Evolutionary conservation across 176 grass and related monocot genomes (phyloP).

Genomic region (Paspalum vaginatum): DNA sequence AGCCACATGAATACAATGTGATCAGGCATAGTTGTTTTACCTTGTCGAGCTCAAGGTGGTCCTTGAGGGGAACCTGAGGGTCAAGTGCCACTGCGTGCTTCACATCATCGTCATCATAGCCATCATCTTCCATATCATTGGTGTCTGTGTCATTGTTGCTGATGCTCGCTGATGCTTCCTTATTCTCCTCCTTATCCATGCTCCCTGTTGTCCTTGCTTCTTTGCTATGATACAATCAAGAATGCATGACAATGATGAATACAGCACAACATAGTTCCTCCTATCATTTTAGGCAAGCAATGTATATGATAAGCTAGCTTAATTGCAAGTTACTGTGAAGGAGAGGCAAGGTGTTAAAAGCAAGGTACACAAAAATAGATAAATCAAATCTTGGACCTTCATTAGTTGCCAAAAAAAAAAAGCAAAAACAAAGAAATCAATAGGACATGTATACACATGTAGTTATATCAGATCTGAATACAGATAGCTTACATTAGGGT

Average conservation of each 20-base stretch:
- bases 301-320: background rate
- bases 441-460: too few species aligned
- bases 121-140: background rate
- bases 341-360: background rate
- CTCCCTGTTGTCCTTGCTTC: background rate
- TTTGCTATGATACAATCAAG: background rate
- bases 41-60: slow-evolving; percentile 40
- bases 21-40: background rate
- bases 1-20: background rate
- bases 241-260: background rate
- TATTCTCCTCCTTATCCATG: slow-evolving; percentile 31
- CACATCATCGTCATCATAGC: slow-evolving; percentile 16
- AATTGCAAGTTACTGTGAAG: background rate
- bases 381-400: background rate
- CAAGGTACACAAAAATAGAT: background rate
- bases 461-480: too few species aligned
- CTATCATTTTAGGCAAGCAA: background rate
- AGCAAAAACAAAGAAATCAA: too few species aligned
- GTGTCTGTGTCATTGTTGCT: slow-evolving; percentile 5
- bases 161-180: slow-evolving; percentile 32
- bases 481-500: too few species aligned
- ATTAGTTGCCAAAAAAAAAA: background rate
- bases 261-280: background rate
- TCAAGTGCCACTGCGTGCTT: slow-evolving; percentile 24
- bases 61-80: slow-evolving; percentile 54